Conservation (phyloP, 257 asterid genomes). For the Nicotiana knightiana region DNA sequence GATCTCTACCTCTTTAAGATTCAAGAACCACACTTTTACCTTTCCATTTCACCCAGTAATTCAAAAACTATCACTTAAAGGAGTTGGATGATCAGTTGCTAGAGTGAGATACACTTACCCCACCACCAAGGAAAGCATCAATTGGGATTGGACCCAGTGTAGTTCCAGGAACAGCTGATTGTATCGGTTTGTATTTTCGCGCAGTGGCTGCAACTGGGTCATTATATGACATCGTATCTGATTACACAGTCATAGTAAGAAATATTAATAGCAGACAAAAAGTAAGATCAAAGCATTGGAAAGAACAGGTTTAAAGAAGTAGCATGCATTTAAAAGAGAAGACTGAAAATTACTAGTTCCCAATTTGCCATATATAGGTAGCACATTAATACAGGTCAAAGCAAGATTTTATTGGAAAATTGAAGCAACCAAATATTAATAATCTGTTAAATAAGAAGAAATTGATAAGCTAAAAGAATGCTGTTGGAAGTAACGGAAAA, state of each 20-base stretch:
- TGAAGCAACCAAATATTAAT: not conserved
- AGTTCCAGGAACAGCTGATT: constrained; percentile 99
- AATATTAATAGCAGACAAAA: not conserved
- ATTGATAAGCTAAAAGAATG: not conserved
- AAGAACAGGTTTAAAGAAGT: not conserved
- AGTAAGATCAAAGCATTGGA: not conserved
- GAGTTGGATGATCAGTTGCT: not conserved
- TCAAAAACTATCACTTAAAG: not conserved
- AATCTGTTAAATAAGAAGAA: constrained; percentile 1
- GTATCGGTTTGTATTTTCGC: constrained; percentile 87
- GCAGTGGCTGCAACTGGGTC: constrained; percentile 98
- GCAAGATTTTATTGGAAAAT: not conserved
- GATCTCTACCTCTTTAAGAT: not conserved
- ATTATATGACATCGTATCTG: constrained; percentile 85
- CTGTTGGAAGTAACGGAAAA: constrained; percentile 1
- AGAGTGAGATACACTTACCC: constrained; percentile 40
- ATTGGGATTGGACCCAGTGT: constrained; percentile 95
- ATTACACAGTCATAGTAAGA: constrained; percentile 5
- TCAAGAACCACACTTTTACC: not conserved
- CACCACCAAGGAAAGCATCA: constrained; percentile 90
- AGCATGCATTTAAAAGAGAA: not conserved
- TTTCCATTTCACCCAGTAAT: not conserved
- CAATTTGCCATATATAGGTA: not conserved
- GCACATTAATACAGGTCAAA: not conserved
- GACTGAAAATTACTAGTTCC: not conserved